Evolutionary conservation across 2,329 filamentous ascomycete species (phyloP).

Genomic region (Venturia carpophila): DNA sequence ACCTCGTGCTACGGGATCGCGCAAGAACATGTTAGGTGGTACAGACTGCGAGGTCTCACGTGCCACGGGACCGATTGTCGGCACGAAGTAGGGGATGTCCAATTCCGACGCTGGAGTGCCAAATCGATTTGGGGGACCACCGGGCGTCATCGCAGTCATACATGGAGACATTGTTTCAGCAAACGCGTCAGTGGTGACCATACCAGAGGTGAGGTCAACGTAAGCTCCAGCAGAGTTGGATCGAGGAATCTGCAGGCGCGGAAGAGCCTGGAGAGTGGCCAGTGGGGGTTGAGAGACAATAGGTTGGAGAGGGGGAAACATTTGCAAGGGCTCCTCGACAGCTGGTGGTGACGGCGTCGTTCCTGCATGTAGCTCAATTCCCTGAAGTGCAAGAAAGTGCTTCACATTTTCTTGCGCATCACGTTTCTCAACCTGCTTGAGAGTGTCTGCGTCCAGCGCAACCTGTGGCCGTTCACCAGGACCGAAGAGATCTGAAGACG

Average conservation of each 20-base stretch:
- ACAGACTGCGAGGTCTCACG: conserved; percentile 84
- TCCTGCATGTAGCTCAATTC: conserved; percentile 52
- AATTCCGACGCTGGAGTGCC: conserved; percentile 86
- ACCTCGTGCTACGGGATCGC: conserved; percentile 40
- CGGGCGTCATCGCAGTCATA: conserved; percentile 15
- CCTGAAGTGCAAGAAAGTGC: conserved; percentile 84
- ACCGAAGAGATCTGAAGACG: conserved; percentile 84
- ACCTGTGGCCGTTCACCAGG: conserved; percentile 57
- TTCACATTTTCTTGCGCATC: conserved; percentile 91
- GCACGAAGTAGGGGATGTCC: conserved; percentile 73
- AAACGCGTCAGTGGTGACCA: conserved; percentile 28
- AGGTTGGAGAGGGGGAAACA: conserved; percentile 40
- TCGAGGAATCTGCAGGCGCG: conserved; percentile 49
- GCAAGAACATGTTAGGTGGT: conserved; percentile 84
- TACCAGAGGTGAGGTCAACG: conserved; percentile 33
- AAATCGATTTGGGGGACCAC: conserved; percentile 56
- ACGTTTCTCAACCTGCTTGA: conserved; percentile 60
- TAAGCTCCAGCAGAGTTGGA: conserved; percentile 26
- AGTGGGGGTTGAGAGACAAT: conserved; percentile 37
- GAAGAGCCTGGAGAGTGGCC: conserved; percentile 47
- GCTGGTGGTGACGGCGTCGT: conserved; percentile 33
- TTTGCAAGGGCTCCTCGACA: conserved; percentile 37
- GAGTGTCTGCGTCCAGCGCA: conserved; percentile 61
- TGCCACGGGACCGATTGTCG: conserved; percentile 62
- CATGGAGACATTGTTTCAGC: conserved; percentile 38